Evolutionary conservation across 345 rosid species (phyloP).

Genomic region (Trapa incisa): DNA sequence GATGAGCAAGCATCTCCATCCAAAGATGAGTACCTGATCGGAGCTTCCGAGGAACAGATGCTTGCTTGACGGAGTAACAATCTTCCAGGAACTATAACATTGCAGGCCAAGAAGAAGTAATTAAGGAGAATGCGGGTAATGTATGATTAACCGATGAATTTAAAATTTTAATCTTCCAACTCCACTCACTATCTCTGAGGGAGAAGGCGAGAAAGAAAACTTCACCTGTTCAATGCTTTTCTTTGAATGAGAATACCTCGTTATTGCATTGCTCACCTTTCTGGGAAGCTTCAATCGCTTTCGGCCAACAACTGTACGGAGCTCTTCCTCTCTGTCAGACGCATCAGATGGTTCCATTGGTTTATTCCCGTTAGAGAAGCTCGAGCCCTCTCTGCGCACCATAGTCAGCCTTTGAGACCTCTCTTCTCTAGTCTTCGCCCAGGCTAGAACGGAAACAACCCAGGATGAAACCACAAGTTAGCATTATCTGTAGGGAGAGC

Average conservation of each 20-base stretch:
- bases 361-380: slow-evolving; percentile 27
- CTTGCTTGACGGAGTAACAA: slow-evolving; percentile 48
- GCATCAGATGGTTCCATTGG: slow-evolving; percentile 27
- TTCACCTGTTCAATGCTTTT: neutral
- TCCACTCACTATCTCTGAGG: neutral
- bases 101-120: neutral
- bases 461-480: slow-evolving; percentile 3
- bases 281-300: slow-evolving; percentile 43
- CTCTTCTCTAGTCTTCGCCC: slow-evolving; percentile 48
- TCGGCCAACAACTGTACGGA: slow-evolving; percentile 13
- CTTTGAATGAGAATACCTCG: neutral
- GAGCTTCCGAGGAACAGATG: slow-evolving; percentile 84
- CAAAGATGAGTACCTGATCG: slow-evolving; percentile 68
- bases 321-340: slow-evolving; percentile 21
- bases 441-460: slow-evolving; percentile 9
- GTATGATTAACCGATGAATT: neutral
- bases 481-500: slow-evolving; percentile 3
- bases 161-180: neutral
- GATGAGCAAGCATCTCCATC: neutral
- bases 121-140: neutral
- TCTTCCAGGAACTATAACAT: slow-evolving; percentile 32
- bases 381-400: slow-evolving; percentile 24
- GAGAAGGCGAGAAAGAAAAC: neutral
- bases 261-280: slow-evolving; percentile 14
- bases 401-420: slow-evolving; percentile 37